These are phyloP conservation scores for Pestalotiopsis sp. DNA, from an alignment of 2,329 filamentous ascomycete species.

Conservation along the genomic window DNA sequence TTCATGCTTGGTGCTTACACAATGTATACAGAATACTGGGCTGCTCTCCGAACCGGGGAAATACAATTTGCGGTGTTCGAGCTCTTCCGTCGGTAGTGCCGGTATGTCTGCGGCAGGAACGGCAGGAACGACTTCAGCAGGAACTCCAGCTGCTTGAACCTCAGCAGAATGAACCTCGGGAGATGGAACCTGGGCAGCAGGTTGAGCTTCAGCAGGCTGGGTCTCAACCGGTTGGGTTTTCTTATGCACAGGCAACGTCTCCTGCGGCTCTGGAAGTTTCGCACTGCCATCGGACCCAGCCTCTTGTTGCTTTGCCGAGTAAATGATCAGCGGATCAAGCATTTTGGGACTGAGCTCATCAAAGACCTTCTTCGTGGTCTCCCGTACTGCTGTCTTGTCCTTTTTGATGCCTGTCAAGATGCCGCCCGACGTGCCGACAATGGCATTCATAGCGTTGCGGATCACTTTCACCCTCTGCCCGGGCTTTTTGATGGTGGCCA, in stretches of 20 bases:
- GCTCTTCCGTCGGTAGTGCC: conserved; percentile 25
- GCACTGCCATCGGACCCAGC: background rate
- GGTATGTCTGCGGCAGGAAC: conserved; percentile 2
- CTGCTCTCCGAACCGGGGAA: conserved; percentile 52
- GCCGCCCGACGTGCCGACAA: background rate
- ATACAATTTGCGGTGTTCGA: conserved; percentile 47
- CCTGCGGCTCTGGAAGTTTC: background rate
- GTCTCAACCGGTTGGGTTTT: background rate
- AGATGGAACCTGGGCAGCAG: no score
- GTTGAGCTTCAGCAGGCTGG: no score
- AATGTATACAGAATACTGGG: conserved; percentile 52
- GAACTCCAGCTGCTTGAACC: no score
- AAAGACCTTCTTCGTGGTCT: background rate
- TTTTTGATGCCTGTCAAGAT: conserved; percentile 3
- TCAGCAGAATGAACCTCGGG: no score
- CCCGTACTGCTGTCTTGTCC: background rate
- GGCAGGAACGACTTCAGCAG: background rate
- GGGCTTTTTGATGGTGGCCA: background rate
- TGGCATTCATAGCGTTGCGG: conserved; percentile 1
- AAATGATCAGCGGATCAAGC: background rate
- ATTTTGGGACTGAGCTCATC: background rate
- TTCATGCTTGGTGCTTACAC: conserved; percentile 51
- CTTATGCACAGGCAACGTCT: background rate
- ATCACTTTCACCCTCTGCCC: background rate
- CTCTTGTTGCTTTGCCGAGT: background rate